phyloP scores from a whole-genome alignment of 2,329 filamentous ascomycete species.

The Didymella pomorum region DNA sequence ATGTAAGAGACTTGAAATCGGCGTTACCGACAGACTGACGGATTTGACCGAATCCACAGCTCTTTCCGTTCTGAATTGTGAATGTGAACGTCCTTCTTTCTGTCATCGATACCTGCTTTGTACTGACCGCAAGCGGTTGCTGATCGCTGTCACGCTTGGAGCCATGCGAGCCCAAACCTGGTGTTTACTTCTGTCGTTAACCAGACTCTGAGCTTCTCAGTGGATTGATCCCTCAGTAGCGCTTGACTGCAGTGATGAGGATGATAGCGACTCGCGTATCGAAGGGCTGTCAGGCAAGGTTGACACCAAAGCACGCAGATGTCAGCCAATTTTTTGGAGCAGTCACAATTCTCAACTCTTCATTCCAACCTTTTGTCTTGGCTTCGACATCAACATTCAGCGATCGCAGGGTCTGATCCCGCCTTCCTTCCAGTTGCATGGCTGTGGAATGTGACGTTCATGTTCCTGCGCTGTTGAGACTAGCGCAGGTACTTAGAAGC shows the following conservation, averaged over 20 bases:
- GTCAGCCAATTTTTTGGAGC: not conserved
- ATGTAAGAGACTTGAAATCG: not conserved
- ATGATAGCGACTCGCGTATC: too few species aligned
- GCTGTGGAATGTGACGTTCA: slow-evolving; percentile 5
- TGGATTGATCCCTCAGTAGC: not conserved
- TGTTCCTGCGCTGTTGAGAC: slow-evolving; percentile 12
- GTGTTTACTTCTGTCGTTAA: too few species aligned
- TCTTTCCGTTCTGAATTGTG: not conserved
- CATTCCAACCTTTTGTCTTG: too few species aligned
- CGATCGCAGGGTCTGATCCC: not conserved
- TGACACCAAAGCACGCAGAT: not conserved
- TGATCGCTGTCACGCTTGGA: not conserved
- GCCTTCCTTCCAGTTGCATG: slow-evolving; percentile 1
- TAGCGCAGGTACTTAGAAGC: slow-evolving; percentile 15
- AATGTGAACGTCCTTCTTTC: not conserved
- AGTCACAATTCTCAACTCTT: too few species aligned
- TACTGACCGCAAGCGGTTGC: not conserved
- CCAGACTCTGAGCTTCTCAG: too few species aligned
- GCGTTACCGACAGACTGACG: not conserved
- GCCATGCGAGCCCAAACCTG: not conserved
- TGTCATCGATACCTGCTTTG: not conserved
- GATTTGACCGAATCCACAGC: not conserved
- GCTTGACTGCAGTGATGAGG: not conserved
- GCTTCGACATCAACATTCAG: too few species aligned
- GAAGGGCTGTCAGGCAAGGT: not conserved